Evolutionary conservation across 106 monocot genomes (phyloP).

Genomic region (Xerophyta viscosa): DNA sequence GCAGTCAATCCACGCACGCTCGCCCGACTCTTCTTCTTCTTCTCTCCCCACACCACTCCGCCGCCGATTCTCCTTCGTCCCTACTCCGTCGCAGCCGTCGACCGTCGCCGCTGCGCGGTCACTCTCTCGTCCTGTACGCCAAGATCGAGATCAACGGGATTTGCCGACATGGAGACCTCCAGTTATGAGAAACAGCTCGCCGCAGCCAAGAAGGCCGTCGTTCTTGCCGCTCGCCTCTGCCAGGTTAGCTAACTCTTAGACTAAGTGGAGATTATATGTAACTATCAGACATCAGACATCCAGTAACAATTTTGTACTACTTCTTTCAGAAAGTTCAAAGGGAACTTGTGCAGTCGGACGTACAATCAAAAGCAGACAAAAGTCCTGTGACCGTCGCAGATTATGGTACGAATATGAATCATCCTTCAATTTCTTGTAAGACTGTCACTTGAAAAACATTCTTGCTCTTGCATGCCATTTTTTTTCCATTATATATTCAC

Average conservation of each 20-base stretch:
- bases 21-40: no score
- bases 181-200: constrained; percentile 65
- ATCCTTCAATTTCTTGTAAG: background rate
- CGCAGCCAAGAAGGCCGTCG: constrained; percentile 86
- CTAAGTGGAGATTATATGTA: no score
- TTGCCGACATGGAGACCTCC: no score
- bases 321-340: constrained; percentile 69
- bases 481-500: background rate
- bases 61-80: no score
- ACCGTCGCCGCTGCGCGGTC: no score
- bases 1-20: no score
- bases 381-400: constrained; percentile 98
- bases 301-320: background rate
- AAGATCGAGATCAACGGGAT: no score
- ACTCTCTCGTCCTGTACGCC: no score
- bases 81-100: no score
- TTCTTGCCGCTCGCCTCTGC: constrained; percentile 82
- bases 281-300: background rate
- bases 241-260: no score
- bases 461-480: background rate
- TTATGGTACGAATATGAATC: constrained; percentile 58
- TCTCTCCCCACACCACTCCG: no score
- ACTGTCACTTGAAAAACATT: background rate
- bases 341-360: constrained; percentile 59
- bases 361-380: constrained; percentile 92